Base-by-base conservation (phyloP, 441 rosid genomes). In the Erodium chrysanthum region DNA sequence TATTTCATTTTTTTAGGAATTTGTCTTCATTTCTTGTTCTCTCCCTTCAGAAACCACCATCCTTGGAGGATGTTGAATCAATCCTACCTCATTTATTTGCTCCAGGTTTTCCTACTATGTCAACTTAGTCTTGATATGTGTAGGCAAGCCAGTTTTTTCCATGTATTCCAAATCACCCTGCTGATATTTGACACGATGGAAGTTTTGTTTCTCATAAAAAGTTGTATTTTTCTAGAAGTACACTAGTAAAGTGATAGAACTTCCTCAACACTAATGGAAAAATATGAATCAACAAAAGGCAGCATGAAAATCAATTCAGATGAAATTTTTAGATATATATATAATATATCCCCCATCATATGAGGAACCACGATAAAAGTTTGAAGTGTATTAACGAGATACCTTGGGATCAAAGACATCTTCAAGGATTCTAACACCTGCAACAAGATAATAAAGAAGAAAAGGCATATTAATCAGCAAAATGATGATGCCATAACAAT, bases 341-440 rank as follows among this genome's bases (percentile, higher is more conserved):
- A 25, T n/a, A n/a, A n/a, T 27, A 27, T 27, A 27, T 1, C 3
- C 29, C 29, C 29, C 29, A 27, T 27, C 29, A 27, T 27, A 27
- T 27, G 29, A 58, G 21, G 42, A 71, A 14, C 23, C 15, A 56
- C 17, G 0, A 62, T 20, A 65, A 15, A 58, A 58, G 63, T 58
- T 54, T 54, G 22, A 8, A 54, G 63, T 58, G 31, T 22, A 58
- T 17, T 59, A 4, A 59, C 23, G 33, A 22, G 8, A 75, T 86
- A 95, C 99, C 99, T 95, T 92, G 68, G 79, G 68, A 74, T 87
- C 78, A 70, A 92, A 82, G 46, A 88, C 85, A 73, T 95, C 97
- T 84, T 95, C 97, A 69, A 95, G 86, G 76, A 95, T 88, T 84
- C 99, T 84, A 74, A 89, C 81, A 75, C 99, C 97, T 95, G 86